Conservation (phyloP, 768 basidiomycete genomes). For the Rhodotorula sphaerocarpa region DNA sequence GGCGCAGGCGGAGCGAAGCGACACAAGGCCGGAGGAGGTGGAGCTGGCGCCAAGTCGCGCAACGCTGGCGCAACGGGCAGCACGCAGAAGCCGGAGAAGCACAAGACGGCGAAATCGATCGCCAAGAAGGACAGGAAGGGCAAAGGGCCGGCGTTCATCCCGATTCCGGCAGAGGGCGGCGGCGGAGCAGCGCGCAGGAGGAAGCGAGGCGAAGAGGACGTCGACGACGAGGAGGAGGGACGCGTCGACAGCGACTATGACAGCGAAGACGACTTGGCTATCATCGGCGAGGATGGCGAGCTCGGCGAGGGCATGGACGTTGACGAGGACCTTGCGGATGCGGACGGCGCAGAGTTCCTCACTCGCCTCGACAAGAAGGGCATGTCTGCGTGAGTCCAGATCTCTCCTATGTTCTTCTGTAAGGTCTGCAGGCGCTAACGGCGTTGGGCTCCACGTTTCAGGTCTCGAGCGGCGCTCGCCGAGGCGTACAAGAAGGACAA, state of each 20-base stretch:
- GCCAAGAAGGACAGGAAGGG: slow-evolving; percentile 36
- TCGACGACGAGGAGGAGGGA: background rate
- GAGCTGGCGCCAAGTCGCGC: background rate
- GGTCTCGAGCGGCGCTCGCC: slow-evolving; percentile 27
- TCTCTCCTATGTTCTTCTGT: too few species aligned
- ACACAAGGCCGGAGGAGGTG: slow-evolving; percentile 13
- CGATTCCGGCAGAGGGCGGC: background rate
- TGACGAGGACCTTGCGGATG: slow-evolving; percentile 55
- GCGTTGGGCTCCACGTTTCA: too few species aligned
- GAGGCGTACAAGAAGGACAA: slow-evolving; percentile 29
- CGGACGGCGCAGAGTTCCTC: slow-evolving; percentile 51
- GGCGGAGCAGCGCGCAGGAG: background rate
- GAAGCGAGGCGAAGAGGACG: background rate
- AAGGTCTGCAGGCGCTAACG: too few species aligned
- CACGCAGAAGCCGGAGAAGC: background rate
- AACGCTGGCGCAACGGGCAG: background rate
- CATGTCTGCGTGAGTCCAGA: slow-evolving; percentile 61
- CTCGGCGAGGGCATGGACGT: slow-evolving; percentile 55
- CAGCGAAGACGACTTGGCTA: too few species aligned
- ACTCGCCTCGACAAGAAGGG: slow-evolving; percentile 62
- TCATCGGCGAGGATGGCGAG: background rate
- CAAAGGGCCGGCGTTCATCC: slow-evolving; percentile 29
- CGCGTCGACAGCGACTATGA: background rate
- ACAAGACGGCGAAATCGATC: background rate
- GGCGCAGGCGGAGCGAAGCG: slow-evolving; percentile 23